Base-by-base conservation (phyloP, 2,329 filamentous ascomycete genomes). In the Monosporascus sp. region DNA sequence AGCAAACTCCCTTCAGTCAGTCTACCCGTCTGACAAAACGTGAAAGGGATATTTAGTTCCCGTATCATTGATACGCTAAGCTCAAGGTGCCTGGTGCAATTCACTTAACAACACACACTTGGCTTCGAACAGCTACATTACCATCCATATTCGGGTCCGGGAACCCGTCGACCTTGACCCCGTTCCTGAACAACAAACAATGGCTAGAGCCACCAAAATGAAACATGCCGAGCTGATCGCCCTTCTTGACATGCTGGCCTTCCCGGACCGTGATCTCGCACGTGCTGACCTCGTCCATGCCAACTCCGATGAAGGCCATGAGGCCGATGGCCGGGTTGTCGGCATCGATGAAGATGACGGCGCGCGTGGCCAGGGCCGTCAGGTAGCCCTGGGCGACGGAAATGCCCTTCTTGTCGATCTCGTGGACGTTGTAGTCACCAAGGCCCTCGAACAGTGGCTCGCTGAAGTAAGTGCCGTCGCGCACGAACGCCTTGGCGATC, bases 161-260 rank as follows among this genome's bases (percentile, higher is more conserved):
- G 52, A 66, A 67, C 1, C 51, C 54, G 1, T 63, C 61, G 9
- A 83, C 55, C 51, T 75, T 71, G 35, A 86, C 79, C 0, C 73
- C 77, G 57, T 79, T 75, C 25, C 80, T 70, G 70, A 90, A 90
- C 3, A 91, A 63, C 60, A 90, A 64, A 60, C 85, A 88, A 64
- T 89, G 83, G 1, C 82, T 83, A 7, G 80, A 86, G 0, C 88
- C 88, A n/a, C 88, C 88, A 65, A 86, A 90, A 64, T 91, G 88
- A 69, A 91, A 91, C 86, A 89, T 90, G 43, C 88, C 88, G 39
- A 85, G 74, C 71, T 90, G 73, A 5, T 90, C 80, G 1, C 88
- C 88, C 74, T 90, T 90, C 50, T 74, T 74, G 17, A 91, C 64
- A 50, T 77, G 76, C 65, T 90, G 77, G 0, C 86, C 87, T 63